Evolutionary conservation across 345 rosid genomes (phyloP), one percentile per base, ranked within the genome.

Genomic region (Toxicodendron radicans): DNA sequence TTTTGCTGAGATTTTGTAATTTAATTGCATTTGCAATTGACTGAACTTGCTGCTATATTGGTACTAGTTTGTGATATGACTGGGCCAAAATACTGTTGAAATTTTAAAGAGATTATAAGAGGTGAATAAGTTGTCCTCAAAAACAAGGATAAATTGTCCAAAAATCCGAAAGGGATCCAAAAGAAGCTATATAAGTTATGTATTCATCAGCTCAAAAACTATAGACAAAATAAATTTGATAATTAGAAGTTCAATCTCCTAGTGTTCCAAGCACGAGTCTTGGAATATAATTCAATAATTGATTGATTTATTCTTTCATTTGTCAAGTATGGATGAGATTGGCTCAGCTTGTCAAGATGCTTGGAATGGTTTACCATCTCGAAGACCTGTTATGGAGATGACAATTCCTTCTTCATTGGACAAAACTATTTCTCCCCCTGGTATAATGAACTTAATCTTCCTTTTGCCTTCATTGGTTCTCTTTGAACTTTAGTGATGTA

Each of bases 321-420:
- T 41, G n/a, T 67, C 53, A 53, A 79, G 95, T 68, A 86, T 93
- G 95, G 95, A 91, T 51, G 98, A 93, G 83, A 88, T 93, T 73
- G 87, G 89, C 81, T 79, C 78, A 64, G 95, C 95, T 49, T 85
- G 84, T 77, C 91, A 85, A 84, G 96, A 86, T 77, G 82, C 91
- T 21, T 87, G 77, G 48, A 89, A 85, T 70, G 97, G 97, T 61
- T 41, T 87, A 62, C 94, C 92, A 75, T 86, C 91, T 0, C 77
- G 72, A 76, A 88, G 89, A 80, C 98, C 98, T 64, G 82, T 94
- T 75, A 86, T 94, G 51, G 98, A 94, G 79, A 92, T 94, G 97
- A 90, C 94, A 68, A 89, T 94, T 77, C 96, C 96, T 74, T 90
- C 98, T 56, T 79, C 79, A 21, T 68, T 92, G 67, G 98, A 94